Conservation (phyloP, 345 rosid species). For the Streptanthus diversifolius region DNA sequence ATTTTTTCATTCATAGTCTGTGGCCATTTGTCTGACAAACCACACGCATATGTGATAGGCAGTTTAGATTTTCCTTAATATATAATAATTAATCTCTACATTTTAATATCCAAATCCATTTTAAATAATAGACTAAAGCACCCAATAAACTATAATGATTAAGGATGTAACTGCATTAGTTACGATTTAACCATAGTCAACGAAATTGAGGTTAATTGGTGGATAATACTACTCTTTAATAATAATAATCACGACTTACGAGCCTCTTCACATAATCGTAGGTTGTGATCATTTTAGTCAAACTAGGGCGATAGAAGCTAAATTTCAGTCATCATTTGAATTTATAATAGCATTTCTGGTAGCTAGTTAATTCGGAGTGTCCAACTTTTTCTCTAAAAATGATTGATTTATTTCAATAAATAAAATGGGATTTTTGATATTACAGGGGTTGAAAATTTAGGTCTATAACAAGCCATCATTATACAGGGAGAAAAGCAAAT, state of each 20-base stretch:
- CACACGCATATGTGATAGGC: too few relatives aligned
- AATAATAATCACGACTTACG: background rate
- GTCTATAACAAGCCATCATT: background rate
- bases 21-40: too few relatives aligned
- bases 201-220: background rate
- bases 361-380: background rate
- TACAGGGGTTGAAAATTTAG: background rate
- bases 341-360: background rate
- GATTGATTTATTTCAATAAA: background rate
- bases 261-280: background rate
- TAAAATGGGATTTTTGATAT: too few relatives aligned
- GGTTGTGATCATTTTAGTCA: background rate
- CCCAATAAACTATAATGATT: too few relatives aligned
- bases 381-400: background rate
- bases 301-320: background rate
- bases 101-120: too few relatives aligned
- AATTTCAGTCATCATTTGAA: background rate
- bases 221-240: background rate
- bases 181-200: slow-evolving; percentile 16
- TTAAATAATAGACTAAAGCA: too few relatives aligned
- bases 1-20: too few relatives aligned
- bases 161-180: slow-evolving; percentile 3
- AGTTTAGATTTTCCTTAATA: too few relatives aligned
- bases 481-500: background rate
- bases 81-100: too few relatives aligned